Percentiles rank a stretch among this genome's conserved stretches.
Conservation (phyloP, 225 moss, liverwort and hornwort species). For the Marchantia polymorpha region DNA sequence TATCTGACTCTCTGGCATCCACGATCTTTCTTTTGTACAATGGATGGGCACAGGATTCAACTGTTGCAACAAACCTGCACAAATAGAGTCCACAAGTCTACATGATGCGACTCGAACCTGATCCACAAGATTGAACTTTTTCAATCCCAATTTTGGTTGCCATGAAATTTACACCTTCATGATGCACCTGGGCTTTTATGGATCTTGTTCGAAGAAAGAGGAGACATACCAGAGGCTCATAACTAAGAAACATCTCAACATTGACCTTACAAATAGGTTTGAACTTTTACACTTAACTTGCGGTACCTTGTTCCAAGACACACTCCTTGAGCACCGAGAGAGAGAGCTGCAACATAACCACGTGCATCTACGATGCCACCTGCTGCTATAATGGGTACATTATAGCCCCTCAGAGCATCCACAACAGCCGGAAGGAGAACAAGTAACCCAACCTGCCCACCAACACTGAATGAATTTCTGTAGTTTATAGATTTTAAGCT, state of each 20-base stretch:
- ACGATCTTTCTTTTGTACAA: slow-evolving; percentile 75
- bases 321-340: slow-evolving; percentile 80
- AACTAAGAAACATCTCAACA: too few relatives aligned
- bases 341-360: slow-evolving; percentile 89
- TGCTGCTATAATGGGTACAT: slow-evolving; percentile 75
- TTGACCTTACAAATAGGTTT: too few relatives aligned
- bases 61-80: slow-evolving; percentile 73
- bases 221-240: too few relatives aligned
- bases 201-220: too few relatives aligned
- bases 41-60: slow-evolving; percentile 80
- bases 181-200: background rate
- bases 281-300: background rate
- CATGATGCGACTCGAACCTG: background rate
- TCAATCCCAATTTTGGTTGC: background rate
- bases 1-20: slow-evolving; percentile 41
- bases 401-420: slow-evolving; percentile 59
- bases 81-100: background rate
- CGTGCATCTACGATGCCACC: slow-evolving; percentile 88
- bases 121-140: background rate
- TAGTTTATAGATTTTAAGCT: background rate
- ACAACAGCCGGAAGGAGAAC: slow-evolving; percentile 68
- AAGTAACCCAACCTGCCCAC: slow-evolving; percentile 64
- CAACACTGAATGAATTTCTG: slow-evolving; percentile 9
- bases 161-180: background rate
- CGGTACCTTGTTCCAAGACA: slow-evolving; percentile 61